Evolutionary conservation across 305 asterid genomes (phyloP), one percentile per base, ranked within the genome.

Genomic region (Fraxinus paxiana): DNA sequence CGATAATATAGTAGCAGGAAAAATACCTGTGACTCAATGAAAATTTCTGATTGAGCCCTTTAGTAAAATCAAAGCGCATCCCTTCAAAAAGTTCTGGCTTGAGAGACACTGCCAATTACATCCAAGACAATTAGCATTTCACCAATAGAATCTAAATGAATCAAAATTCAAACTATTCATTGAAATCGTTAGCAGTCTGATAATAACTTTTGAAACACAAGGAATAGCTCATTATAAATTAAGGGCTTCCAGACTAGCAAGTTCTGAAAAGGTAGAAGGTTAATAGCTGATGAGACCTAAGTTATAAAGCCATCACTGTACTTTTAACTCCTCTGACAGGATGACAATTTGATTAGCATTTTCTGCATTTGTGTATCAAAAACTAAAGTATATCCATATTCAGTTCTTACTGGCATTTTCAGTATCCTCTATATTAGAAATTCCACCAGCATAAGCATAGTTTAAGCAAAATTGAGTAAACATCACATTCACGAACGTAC

Each of bases 61-160:
- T 94, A 1, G 97, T 89, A 85, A 96, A 96, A 85, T 96, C 99
- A 87, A 96, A 92, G 51, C 98, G 97, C 91, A 96, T 22, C 78
- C 99, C 99, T 92, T 96, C 99, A 86, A 96, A 96, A 41, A 94
- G 91, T 80, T 96, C 99, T 0, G 99, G 98, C 93, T 94, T 96
- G 90, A 96, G 85, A 76, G 99, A 92, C 99, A 92, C 99, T 96
- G 96, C 86, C 82, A 89, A 81, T 34, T 80, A 86, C 46, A 86
- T 74, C 73, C 34, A 73, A 78, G 70, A 79, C 61, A 79, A 65
- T 83, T 59, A 85, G 83, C 74, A 77, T 59, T 73, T 41, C 20
- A 33, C 20, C 34, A 79, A 79, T 8, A 3, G 41, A 79, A 67
- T 61, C 84, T 41, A 41, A 5, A 69, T 69, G 41, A 13, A 69